phyloP scores from a whole-genome alignment of 257 asterid genomes.

The Ocimum tenuiflorum region DNA sequence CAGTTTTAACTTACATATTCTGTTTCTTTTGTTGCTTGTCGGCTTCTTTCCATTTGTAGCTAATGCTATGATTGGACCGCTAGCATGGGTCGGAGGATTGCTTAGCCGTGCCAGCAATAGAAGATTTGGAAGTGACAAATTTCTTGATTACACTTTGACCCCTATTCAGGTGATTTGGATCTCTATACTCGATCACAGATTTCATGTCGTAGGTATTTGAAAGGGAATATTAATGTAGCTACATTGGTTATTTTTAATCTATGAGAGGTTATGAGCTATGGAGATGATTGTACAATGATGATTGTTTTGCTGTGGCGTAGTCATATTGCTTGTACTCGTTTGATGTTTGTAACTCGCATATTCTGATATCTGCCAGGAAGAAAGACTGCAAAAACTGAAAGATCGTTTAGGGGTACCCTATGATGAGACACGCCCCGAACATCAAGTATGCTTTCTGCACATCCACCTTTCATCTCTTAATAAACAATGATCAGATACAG shows the following conservation, averaged over 20 bases:
- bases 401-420: conserved; percentile 72
- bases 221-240: neutral
- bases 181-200: neutral
- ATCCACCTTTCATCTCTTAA: conserved; percentile 7
- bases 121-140: conserved; percentile 54
- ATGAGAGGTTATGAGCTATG: no score
- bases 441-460: conserved; percentile 55
- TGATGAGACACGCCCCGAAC: conserved; percentile 65
- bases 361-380: conserved; percentile 52
- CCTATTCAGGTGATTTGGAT: conserved; percentile 56
- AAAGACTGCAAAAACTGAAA: conserved; percentile 60
- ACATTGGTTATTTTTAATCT: neutral
- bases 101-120: conserved; percentile 55
- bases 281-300: neutral
- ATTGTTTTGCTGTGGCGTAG: neutral
- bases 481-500: neutral
- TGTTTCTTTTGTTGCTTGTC: neutral
- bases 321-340: neutral
- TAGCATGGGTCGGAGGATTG: conserved; percentile 92
- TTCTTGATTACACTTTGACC: conserved; percentile 42
- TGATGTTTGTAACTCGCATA: neutral
- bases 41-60: conserved; percentile 35
- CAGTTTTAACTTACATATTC: neutral
- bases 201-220: neutral
- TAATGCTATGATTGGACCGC: conserved; percentile 98